Base-by-base conservation (phyloP, 495 filamentous ascomycete genomes). In the Neurospora sp. region DNA sequence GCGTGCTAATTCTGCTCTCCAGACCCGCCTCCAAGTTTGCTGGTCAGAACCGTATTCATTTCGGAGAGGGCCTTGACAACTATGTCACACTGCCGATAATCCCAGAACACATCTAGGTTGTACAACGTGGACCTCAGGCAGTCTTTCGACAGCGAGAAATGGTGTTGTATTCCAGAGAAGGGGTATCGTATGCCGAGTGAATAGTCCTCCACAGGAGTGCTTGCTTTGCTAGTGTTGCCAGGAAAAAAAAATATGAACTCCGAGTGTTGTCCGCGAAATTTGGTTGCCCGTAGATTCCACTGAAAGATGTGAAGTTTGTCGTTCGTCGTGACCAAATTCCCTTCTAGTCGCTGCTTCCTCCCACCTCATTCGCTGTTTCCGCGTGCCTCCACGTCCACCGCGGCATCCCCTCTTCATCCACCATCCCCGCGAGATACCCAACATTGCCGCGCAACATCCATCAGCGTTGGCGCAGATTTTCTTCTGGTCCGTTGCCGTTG, bases 61-160 rank as follows among this genome's bases (percentile, higher is more conserved):
- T 90, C 78, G 88, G 86, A 18, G 75, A 81, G 10, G 82, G 78
- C 2, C 41, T 77, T 41, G 83, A 85, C 38, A 90, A 89, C 79
- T 89, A 85, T 75, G 83, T 91, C 35, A 84, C 80, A 1, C 75
- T 91, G 70, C 88, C 88, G 4, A 78, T 89, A 37, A 88, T 91
- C 74, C 87, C 88, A 16, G 12, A 35, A 9, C 54, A 1, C 54
- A 18, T 31, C 54, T 62, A 27, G 5, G 6, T 14, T 27, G 14
- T 73, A 39, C 12, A 71, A 27, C 9, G 14, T 70, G 14, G 20
- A 41, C 8, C 18, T 39, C 54, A 31, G 54, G 54, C 12, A 9
- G 8, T 31, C 5, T 31, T 62, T 35, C 1, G 11, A 18, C 54
- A 18, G 27, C 14, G 27, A 35, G 6, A 8, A 62, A 31, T 31